Evolutionary conservation across 2,329 filamentous ascomycete species (phyloP).

Genomic region (Alternaria longipes): DNA sequence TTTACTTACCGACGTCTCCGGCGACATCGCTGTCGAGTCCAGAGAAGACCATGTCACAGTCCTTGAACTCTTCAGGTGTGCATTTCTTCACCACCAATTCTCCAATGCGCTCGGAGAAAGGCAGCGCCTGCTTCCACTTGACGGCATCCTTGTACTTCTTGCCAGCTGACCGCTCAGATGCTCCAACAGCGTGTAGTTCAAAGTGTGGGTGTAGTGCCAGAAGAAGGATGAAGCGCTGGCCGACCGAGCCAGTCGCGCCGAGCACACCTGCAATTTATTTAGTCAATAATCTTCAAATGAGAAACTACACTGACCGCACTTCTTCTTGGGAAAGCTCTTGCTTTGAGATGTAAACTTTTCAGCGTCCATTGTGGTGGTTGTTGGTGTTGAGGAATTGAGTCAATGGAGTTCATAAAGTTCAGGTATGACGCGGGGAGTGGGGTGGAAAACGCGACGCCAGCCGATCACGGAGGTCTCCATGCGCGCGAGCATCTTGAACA

Average conservation of each 20-base stretch:
- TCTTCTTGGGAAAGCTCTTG: conserved; percentile 59
- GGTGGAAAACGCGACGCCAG: conserved; percentile 30
- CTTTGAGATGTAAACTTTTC: conserved; percentile 53
- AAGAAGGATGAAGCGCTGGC: conserved; percentile 93
- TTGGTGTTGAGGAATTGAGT: conserved; percentile 30
- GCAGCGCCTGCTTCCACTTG: conserved; percentile 89
- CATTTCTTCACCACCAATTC: conserved; percentile 88
- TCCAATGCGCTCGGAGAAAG: conserved; percentile 78
- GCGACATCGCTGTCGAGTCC: conserved; percentile 93
- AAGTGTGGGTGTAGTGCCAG: conserved; percentile 89
- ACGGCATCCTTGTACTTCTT: conserved; percentile 96
- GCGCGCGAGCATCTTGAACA: not conserved
- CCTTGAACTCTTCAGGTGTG: conserved; percentile 79
- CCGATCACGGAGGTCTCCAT: conserved; percentile 35
- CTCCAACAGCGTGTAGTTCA: conserved; percentile 86
- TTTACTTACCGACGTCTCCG: conserved; percentile 79
- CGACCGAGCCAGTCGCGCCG: conserved; percentile 92
- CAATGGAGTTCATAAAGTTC: conserved; percentile 32
- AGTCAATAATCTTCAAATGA: conserved; percentile 40
- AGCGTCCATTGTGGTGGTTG: conserved; percentile 52
- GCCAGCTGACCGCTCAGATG: conserved; percentile 86
- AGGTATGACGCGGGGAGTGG: conserved; percentile 38
- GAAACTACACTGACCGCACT: conserved; percentile 60
- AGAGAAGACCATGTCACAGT: conserved; percentile 93
- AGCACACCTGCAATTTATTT: conserved; percentile 66